These are phyloP conservation scores for Thinopyrum elongatum DNA, from an alignment of 176 grass and related monocot genomes.

Conservation along the genomic window DNA sequence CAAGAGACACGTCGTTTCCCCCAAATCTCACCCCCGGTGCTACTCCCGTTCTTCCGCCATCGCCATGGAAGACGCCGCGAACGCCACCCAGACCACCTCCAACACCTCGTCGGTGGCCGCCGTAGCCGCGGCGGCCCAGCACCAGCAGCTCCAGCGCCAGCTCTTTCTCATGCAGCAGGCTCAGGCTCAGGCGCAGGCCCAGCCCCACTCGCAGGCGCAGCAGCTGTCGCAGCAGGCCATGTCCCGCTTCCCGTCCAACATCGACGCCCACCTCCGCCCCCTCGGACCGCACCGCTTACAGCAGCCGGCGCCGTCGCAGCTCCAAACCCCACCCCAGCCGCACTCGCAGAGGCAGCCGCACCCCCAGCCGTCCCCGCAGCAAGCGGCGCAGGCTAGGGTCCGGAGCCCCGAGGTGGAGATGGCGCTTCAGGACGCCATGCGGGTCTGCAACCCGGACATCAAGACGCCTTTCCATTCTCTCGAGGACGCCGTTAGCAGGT, in stretches of 20 bases:
- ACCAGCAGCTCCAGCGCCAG: constrained; percentile 68
- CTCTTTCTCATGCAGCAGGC: constrained; percentile 74
- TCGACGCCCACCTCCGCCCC: constrained; percentile 94
- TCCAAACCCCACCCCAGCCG: constrained; percentile 19
- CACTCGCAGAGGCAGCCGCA: constrained; percentile 27
- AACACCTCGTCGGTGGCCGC: constrained; percentile 24
- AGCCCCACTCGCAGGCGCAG: constrained; percentile 46
- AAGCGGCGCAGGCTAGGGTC: constrained; percentile 29
- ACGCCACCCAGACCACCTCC: constrained; percentile 22
- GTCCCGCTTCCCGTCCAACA: constrained; percentile 96
- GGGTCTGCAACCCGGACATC: constrained; percentile 89
- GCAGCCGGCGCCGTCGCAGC: constrained; percentile 36
- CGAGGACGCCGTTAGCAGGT: constrained; percentile 95
- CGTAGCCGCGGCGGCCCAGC: constrained; percentile 54
- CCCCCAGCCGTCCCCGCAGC: constrained; percentile 35
- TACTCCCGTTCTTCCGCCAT: not conserved
- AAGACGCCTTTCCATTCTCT: constrained; percentile 80
- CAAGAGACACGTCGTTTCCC: not conserved
- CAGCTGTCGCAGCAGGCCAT: constrained; percentile 84
- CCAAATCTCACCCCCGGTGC: constrained; percentile 14
- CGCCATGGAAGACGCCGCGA: constrained; percentile 49
- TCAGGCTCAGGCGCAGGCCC: constrained; percentile 37
- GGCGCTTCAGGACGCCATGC: constrained; percentile 90
- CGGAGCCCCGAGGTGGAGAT: constrained; percentile 89
- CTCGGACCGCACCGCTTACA: constrained; percentile 73